Base-by-base conservation (phyloP, 768 basidiomycete species). In the Suillus luteus region DNA sequence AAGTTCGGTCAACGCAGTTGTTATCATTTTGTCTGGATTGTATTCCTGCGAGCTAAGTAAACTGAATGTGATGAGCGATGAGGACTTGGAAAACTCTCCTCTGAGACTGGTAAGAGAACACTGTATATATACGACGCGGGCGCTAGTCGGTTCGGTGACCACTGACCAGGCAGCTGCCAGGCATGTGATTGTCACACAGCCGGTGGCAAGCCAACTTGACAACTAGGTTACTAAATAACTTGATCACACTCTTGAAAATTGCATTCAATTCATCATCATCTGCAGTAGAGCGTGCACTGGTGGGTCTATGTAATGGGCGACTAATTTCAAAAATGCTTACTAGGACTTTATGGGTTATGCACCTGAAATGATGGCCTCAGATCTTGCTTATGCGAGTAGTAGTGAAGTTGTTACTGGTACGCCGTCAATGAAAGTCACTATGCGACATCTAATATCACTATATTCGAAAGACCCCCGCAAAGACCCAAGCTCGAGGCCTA, bases 1-100 rank as follows among this genome's bases (percentile, higher is more conserved):
- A 51, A 91, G 69, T 71, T 87, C 82, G 15, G 89, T 91, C 64
- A 92, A 74, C 6, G 82, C 70, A 1, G 90, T 92, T 10, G 67
- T 69, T 49, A 83, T 76, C 80, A 81, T 81, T 55, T 59, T 63
- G 22, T 22, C 55, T 40, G 17, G 10, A 57, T 57, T 24, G 9
- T 57, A 9, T 57, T 11, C 8, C 38, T 57, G n/a, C 14, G 6
- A 6, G 54, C 14, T 12, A 37, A 55, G n/a, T 2, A 11, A 52
- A 52, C 11, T 54, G 33, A 12, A 12, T 37, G 33, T 9, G 35
- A 5, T 4, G 14, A 55, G 35, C 12, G 4, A 7, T 55, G n/a
- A 37, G 4, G 6, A 35, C 33, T 35, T 7, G 19, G 33, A 7
- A 12, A 12, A 33, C 14, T 27, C 7, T 27, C 0, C 24, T 17